Percentiles rank a stretch among this genome's conserved stretches.
phyloP scores from a whole-genome alignment of 257 asterid species.

The Echium plantagineum region DNA sequence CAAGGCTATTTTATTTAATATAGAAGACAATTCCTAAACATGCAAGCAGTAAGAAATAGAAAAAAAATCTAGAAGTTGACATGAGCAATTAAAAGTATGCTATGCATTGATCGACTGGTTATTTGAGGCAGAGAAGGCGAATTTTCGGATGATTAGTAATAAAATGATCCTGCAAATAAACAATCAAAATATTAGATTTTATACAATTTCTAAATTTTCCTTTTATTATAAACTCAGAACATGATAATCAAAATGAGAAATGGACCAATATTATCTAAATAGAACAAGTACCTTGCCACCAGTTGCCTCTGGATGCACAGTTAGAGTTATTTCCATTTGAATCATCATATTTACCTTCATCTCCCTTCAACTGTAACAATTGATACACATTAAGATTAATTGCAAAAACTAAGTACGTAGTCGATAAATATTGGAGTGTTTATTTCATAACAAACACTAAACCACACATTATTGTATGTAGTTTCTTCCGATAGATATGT shows the following conservation, averaged over 20 bases:
- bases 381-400: background rate
- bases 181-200: background rate
- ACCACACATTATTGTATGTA: too few relatives aligned
- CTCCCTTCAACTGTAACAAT: slow-evolving; percentile 34
- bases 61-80: background rate
- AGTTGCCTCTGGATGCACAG: slow-evolving; percentile 69
- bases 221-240: background rate
- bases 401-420: too few relatives aligned
- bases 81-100: background rate
- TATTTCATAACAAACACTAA: too few relatives aligned
- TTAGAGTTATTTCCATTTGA: slow-evolving; percentile 38
- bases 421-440: too few relatives aligned
- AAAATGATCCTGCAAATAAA: slow-evolving; percentile 54
- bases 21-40: too few relatives aligned
- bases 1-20: too few relatives aligned
- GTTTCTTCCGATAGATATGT: too few relatives aligned
- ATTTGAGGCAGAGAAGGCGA: too few relatives aligned
- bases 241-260: too few relatives aligned
- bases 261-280: background rate
- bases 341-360: slow-evolving; percentile 30
- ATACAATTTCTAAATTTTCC: background rate
- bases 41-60: too few relatives aligned
- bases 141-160: slow-evolving; percentile 25
- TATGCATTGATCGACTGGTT: background rate
- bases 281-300: slow-evolving; percentile 64